Base-by-base conservation (phyloP, 352 stramenopile species). In the Pythium periplocum region DNA sequence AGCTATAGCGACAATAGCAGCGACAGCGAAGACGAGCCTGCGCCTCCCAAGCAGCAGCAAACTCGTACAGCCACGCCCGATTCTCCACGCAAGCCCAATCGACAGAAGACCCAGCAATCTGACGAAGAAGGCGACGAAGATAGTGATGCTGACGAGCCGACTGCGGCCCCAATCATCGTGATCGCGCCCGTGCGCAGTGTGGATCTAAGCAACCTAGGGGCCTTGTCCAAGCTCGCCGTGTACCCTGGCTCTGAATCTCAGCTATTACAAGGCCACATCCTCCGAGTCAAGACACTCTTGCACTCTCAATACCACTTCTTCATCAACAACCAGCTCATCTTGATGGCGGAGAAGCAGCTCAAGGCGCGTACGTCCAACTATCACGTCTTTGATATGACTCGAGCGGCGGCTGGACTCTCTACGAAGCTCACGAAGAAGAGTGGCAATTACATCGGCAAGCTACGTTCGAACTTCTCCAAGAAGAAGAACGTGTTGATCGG, bases 391-490 rank as follows among this genome's bases (percentile, higher is more conserved):
- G 87, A 96, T 64, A 90, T 93, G 72, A 81, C 83, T 17, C 69
- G 83, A 31, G 68, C 69, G 4, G 78, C 69, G 2, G 63, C 65
- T 6, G 64, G 71, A 11, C 39, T 75, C 2, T 54, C 66, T 1
- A 63, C 59, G 33, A 82, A 82, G 34, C 56, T 95, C 1, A 81
- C 68, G 4, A 96, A 96, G 64, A 96, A 96, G 58, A 87, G 79
- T 39, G 87, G 85, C 43, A 93, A 96, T 48, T 96, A 96, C 68
- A 69, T 96, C 12, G 87, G 87, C 38, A 96, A 96, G 52, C 44
- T 96, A 38, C 70, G 82, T 7, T 82, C 73, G 1, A 89, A 83
- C 48, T 87, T 93, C 42, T 84, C 75, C 31, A 82, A 81, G 36
- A 80, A 81, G 41, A 87, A 87, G 51, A 88, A 70, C 51, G 79